These are phyloP conservation scores for Mallotus japonicus DNA, from an alignment of 441 rosid genomes.

Conservation along the genomic window DNA sequence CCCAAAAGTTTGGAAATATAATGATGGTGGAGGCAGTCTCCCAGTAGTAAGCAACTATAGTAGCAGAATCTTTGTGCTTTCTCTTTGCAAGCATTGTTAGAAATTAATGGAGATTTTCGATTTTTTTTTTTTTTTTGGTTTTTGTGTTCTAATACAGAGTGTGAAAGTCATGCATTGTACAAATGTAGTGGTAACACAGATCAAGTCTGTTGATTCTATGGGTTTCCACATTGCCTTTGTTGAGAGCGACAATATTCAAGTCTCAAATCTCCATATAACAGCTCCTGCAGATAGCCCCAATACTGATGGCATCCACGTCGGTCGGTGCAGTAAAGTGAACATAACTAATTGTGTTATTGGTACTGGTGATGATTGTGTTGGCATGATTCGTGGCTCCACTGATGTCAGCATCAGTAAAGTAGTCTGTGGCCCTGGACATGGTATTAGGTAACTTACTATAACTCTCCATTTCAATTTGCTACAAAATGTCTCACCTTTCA, in stretches of 20 bases:
- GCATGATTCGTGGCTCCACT: conserved; percentile 48
- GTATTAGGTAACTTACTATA: conserved; percentile 44
- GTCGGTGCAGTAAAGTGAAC: conserved; percentile 43
- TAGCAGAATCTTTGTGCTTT: neutral
- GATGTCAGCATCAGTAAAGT: conserved; percentile 45
- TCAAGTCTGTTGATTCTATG: conserved; percentile 51
- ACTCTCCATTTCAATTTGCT: neutral
- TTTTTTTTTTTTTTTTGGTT: neutral
- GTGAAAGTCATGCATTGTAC: conserved; percentile 33
- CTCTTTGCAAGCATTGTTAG: neutral
- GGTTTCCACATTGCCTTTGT: conserved; percentile 57
- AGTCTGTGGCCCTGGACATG: conserved; percentile 78
- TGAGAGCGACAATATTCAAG: conserved; percentile 32
- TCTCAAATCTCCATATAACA: conserved; percentile 24
- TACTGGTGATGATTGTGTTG: conserved; percentile 66
- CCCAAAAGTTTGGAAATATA: conserved; percentile 39
- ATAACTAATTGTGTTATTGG: conserved; percentile 32
- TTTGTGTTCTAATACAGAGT: conserved; percentile 31
- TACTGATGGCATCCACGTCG: conserved; percentile 66
- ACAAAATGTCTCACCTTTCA: neutral
- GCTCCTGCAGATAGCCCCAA: conserved; percentile 65
- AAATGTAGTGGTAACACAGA: conserved; percentile 33
- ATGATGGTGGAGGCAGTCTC: conserved; percentile 26
- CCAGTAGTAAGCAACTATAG: conserved; percentile 45
- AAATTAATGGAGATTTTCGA: too few species aligned